phyloP scores from a whole-genome alignment of 805 yeast genomes.

The Starmerella asiatica region DNA sequence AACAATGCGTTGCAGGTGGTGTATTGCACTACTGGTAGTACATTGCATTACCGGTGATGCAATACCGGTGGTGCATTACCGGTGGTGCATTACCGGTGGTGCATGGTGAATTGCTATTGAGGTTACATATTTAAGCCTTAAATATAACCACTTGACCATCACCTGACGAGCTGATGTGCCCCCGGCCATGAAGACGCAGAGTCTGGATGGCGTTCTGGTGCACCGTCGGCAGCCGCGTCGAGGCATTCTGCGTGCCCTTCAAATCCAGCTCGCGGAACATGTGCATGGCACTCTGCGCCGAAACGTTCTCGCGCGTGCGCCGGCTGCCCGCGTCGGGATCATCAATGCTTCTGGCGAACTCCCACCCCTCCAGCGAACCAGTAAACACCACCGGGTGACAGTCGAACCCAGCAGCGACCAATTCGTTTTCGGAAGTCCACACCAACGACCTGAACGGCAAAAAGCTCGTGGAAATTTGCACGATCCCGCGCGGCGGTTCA shows the following conservation, averaged over 20 bases:
- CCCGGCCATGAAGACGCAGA: constrained; percentile 34
- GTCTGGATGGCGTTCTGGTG: constrained; percentile 82
- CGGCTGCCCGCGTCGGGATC: constrained; percentile 31
- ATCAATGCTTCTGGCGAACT: constrained; percentile 45
- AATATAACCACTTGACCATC: constrained; percentile 88
- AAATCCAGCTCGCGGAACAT: constrained; percentile 93
- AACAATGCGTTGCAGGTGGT: too few relatives aligned
- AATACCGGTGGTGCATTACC: too few relatives aligned
- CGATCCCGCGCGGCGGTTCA: constrained; percentile 47
- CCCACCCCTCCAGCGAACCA: constrained; percentile 54
- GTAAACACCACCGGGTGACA: constrained; percentile 78
- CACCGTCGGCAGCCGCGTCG: constrained; percentile 47
- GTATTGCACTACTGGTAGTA: too few relatives aligned
- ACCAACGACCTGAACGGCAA: constrained; percentile 70
- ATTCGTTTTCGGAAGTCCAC: constrained; percentile 51
- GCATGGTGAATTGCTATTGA: too few relatives aligned
- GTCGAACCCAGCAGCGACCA: constrained; percentile 84
- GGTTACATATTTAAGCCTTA: constrained; percentile 35
- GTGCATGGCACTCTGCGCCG: constrained; percentile 44
- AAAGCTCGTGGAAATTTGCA: constrained; percentile 48
- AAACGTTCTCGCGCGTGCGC: constrained; percentile 36
- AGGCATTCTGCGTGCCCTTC: constrained; percentile 57
- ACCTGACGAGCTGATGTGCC: constrained; percentile 61
- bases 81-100: too few relatives aligned
- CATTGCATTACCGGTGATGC: too few relatives aligned